A percentile compares a stretch with the other conserved stretches of the same genome.
These are phyloP conservation scores for Boletus subparvulus DNA, from an alignment of 768 basidiomycete species.

Conservation along the genomic window DNA sequence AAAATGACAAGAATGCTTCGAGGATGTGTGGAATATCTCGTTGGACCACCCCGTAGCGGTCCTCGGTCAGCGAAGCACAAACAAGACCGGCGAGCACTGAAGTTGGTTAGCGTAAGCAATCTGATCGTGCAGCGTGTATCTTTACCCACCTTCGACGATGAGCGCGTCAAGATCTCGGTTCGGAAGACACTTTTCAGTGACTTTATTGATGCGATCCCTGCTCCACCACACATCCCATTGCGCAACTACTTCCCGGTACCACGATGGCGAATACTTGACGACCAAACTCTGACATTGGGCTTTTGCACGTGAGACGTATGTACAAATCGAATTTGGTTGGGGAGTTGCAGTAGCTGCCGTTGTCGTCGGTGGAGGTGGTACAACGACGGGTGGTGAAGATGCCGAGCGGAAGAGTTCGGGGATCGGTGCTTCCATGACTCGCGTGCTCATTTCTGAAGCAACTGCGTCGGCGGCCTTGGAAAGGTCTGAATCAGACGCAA, in stretches of 20 bases:
- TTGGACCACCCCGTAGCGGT: constrained; percentile 81
- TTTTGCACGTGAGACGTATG: constrained; percentile 1
- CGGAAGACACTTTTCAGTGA: constrained; percentile 56
- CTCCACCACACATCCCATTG: constrained; percentile 53
- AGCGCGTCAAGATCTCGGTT: constrained; percentile 62
- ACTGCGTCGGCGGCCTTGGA: constrained; percentile 50
- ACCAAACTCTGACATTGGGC: constrained; percentile 3
- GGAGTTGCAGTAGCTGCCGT: neutral
- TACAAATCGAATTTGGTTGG: neutral
- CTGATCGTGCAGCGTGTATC: neutral
- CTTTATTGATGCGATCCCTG: constrained; percentile 50
- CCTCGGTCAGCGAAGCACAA: constrained; percentile 74
- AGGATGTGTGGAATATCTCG: constrained; percentile 80
- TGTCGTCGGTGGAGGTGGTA: constrained; percentile 10
- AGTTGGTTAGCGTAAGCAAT: neutral
- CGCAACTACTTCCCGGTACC: constrained; percentile 24
- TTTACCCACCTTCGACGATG: constrained; percentile 55
- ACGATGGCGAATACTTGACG: constrained; percentile 32
- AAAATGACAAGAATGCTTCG: constrained; percentile 70
- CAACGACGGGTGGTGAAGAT: constrained; percentile 17
- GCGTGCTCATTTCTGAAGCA: constrained; percentile 32
- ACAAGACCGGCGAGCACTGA: constrained; percentile 58
- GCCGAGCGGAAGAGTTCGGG: constrained; percentile 52
- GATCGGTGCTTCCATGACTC: constrained; percentile 33
- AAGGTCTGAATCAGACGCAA: constrained; percentile 61